phyloP scores from a whole-genome alignment of 495 filamentous ascomycete genomes.

The Rostrohypoxylon terebratum region DNA sequence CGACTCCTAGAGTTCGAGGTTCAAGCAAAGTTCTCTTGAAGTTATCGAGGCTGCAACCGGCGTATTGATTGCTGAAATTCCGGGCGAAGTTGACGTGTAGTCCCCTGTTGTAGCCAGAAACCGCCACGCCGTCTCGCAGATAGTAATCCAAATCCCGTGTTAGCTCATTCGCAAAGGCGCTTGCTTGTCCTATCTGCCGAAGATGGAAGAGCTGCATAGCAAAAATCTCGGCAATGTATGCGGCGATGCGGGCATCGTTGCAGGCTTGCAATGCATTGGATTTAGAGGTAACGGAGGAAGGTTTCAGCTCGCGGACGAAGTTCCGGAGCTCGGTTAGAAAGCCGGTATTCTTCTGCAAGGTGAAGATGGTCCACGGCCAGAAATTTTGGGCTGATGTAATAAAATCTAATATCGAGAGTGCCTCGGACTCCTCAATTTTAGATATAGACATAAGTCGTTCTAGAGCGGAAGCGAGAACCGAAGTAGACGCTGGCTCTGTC shows the following conservation, averaged over 20 bases:
- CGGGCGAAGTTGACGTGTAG: constrained; percentile 84
- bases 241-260: constrained; percentile 76
- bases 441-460: constrained; percentile 77
- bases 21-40: constrained; percentile 80
- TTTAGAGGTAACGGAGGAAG: constrained; percentile 60
- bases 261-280: constrained; percentile 62
- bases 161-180: constrained; percentile 72
- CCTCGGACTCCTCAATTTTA: constrained; percentile 68
- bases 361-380: constrained; percentile 90
- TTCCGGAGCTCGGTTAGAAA: constrained; percentile 77
- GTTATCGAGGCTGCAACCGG: constrained; percentile 73
- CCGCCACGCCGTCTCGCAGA: constrained; percentile 75
- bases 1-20: constrained; percentile 70
- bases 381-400: constrained; percentile 86
- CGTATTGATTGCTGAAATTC: constrained; percentile 84
- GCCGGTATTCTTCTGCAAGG: constrained; percentile 74
- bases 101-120: constrained; percentile 83
- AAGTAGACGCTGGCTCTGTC: constrained; percentile 63
- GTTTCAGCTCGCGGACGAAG: constrained; percentile 72
- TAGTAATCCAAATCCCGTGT: constrained; percentile 81
- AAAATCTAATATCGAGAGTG: constrained; percentile 84
- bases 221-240: constrained; percentile 85
- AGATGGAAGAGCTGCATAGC: constrained; percentile 90
- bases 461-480: constrained; percentile 80
- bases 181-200: constrained; percentile 74